Evolutionary conservation across 768 basidiomycete genomes (phyloP).

Genomic region (Mycena vulgaris): DNA sequence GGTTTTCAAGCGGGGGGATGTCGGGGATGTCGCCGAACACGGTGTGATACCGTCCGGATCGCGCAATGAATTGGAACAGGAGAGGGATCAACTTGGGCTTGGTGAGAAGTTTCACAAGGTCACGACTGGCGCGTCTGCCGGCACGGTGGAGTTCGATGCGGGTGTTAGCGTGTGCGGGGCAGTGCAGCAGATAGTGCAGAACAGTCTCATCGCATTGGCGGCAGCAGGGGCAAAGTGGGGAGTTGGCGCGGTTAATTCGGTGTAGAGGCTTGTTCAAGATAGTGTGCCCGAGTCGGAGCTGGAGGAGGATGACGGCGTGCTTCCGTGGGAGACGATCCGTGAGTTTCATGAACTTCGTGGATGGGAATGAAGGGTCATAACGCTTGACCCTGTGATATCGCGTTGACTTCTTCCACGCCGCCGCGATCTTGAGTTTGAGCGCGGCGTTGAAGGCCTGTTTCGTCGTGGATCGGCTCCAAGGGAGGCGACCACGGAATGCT

Average conservation of each 20-base stretch:
- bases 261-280: too few species aligned
- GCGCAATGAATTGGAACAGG: constrained; percentile 6
- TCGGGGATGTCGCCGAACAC: constrained; percentile 45
- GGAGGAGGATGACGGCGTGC: too few species aligned
- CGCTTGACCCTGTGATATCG: background rate
- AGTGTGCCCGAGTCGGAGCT: too few species aligned
- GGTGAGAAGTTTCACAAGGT: background rate
- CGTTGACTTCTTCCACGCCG: constrained; percentile 1
- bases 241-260: too few species aligned
- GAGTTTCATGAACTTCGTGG: constrained; percentile 20
- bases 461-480: background rate
- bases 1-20: background rate
- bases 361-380: background rate
- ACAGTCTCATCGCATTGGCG: too few species aligned
- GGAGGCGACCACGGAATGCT: background rate
- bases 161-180: constrained; percentile 19
- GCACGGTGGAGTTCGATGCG: background rate
- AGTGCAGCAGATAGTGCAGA: constrained; percentile 11
- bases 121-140: background rate
- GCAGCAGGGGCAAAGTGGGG: too few species aligned
- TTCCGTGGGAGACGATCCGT: too few species aligned
- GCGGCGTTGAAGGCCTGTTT: background rate
- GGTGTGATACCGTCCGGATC: constrained; percentile 35
- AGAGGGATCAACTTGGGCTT: background rate
- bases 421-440: background rate